These are phyloP conservation scores for Epichloe festucae DNA, from an alignment of 2,329 filamentous ascomycete genomes.

Conservation along the genomic window DNA sequence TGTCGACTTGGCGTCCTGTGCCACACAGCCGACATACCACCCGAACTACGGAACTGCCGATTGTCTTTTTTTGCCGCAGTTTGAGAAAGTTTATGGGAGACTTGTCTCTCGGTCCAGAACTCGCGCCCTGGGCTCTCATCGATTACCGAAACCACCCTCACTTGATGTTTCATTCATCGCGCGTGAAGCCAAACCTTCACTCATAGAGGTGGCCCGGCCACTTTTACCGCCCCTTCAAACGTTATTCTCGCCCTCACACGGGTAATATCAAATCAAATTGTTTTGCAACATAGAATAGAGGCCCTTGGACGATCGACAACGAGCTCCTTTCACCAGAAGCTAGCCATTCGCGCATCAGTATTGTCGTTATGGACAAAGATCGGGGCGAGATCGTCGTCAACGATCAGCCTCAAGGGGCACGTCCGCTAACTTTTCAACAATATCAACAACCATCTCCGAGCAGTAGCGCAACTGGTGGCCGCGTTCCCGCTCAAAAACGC, in stretches of 20 bases:
- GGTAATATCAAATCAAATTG: not conserved
- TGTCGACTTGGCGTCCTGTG: not conserved
- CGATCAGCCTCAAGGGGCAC: conserved; percentile 17
- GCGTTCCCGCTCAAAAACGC: conserved; percentile 14
- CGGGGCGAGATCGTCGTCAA: conserved; percentile 33
- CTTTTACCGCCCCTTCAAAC: not conserved
- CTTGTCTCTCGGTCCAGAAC: not conserved
- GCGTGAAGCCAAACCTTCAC: not conserved
- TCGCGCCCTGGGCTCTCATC: not conserved
- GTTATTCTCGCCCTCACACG: not conserved
- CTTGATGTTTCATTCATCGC: not conserved
- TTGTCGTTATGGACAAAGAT: conserved; percentile 26
- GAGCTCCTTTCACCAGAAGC: not conserved
- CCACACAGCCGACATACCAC: not conserved
- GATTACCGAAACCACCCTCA: not conserved
- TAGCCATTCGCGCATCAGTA: conserved; percentile 12
- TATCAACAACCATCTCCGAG: conserved; percentile 14
- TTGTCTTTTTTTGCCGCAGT: not conserved
- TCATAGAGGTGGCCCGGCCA: not conserved
- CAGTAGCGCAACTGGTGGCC: conserved; percentile 13
- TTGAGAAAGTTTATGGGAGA: not conserved
- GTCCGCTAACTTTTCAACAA: conserved; percentile 16
- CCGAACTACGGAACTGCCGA: not conserved
- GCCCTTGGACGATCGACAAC: conserved; percentile 8
- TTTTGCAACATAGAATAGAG: too few species aligned